Percentiles rank a stretch among this genome's conserved stretches.
Evolutionary conservation across 2,329 filamentous ascomycete species (phyloP).

Genomic region (Ophiocordyceps australis): DNA sequence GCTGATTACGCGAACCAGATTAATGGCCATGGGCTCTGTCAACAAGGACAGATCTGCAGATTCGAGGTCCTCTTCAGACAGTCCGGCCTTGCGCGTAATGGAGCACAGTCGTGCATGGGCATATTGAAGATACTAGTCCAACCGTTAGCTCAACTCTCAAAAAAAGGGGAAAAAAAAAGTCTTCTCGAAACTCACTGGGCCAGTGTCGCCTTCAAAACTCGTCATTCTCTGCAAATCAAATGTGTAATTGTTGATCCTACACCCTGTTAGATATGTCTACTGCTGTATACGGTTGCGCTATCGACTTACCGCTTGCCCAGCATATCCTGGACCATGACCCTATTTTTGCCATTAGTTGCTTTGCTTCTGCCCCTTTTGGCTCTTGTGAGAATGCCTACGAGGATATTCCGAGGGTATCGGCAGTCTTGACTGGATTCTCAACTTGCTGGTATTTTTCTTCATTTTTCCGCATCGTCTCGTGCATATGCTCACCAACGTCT

Average conservation of each 20-base stretch:
- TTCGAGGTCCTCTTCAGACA: conserved; percentile 37
- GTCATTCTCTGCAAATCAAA: conserved; percentile 74
- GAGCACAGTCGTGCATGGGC: conserved; percentile 56
- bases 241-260: conserved; percentile 44
- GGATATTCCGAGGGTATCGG: conserved; percentile 81
- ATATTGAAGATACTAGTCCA: conserved; percentile 55
- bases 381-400: conserved; percentile 1
- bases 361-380: not conserved
- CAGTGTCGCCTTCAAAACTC: conserved; percentile 71
- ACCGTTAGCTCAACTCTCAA: not conserved
- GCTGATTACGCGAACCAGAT: conserved; percentile 57
- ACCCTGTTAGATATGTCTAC: too few relatives aligned
- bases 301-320: conserved; percentile 61
- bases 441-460: conserved; percentile 81
- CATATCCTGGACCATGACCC: conserved; percentile 98
- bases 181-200: conserved; percentile 33
- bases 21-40: conserved; percentile 51
- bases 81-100: conserved; percentile 37
- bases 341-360: conserved; percentile 13
- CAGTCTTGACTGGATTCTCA: conserved; percentile 60
- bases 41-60: conserved; percentile 50
- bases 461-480: conserved; percentile 90
- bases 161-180: not conserved
- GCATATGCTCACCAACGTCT: conserved; percentile 86
- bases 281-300: too few relatives aligned